Evolutionary conservation across 805 yeast genomes (phyloP).

Genomic region (Sugiyamaella smithiae): DNA sequence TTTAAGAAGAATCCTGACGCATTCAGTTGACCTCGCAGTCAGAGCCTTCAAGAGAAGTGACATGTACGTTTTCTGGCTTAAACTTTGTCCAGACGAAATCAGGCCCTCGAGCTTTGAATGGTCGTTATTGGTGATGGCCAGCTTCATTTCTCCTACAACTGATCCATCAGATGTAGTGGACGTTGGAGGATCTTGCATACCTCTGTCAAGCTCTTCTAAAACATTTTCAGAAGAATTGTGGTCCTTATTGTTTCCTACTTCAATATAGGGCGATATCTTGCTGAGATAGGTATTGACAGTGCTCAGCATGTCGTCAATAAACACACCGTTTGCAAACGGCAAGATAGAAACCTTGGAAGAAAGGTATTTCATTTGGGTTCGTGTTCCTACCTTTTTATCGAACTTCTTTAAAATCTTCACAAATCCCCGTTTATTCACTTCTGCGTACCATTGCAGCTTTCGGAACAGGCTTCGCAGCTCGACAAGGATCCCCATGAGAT

Average conservation of each 20-base stretch:
- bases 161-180: conserved; percentile 9
- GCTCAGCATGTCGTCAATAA: conserved; percentile 51
- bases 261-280: conserved; percentile 29
- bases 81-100: not conserved
- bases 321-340: conserved; percentile 72
- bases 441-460: conserved; percentile 91
- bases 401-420: conserved; percentile 84
- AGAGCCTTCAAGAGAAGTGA: conserved; percentile 67
- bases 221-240: not conserved
- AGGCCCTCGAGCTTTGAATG: not conserved
- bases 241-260: not conserved
- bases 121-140: conserved; percentile 10
- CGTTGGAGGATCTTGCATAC: not conserved
- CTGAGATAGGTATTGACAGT: conserved; percentile 27
- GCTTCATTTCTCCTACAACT: conserved; percentile 11
- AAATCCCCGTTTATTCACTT: conserved; percentile 85
- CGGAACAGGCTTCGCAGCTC: conserved; percentile 75
- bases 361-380: conserved; percentile 55
- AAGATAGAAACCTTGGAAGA: conserved; percentile 67
- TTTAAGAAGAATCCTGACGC: conserved; percentile 56
- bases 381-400: conserved; percentile 75
- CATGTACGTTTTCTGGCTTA: conserved; percentile 37
- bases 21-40: conserved; percentile 48
- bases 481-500: conserved; percentile 61
- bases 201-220: not conserved